A percentile compares a stretch with the other conserved stretches of the same genome.
Conservation (phyloP, 192 early-diverging fungal species). For the Coemansia furcata region DNA sequence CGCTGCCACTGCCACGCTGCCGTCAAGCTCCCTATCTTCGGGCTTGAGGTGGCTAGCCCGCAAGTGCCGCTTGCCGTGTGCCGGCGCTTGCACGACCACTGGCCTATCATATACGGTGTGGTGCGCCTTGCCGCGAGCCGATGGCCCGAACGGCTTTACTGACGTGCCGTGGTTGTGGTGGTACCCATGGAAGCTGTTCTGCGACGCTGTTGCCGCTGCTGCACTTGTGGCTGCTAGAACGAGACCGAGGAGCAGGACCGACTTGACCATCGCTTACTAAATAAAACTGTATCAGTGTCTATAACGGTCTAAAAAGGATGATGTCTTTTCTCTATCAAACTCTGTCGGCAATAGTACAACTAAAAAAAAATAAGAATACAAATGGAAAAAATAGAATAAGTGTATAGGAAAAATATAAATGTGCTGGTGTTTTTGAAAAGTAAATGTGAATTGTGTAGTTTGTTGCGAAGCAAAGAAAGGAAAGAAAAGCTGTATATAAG, state of each 20-base stretch:
- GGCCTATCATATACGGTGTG: conserved; percentile 34
- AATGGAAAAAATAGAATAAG: background rate
- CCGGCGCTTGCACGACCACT: conserved; percentile 19
- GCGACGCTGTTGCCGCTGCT: conserved; percentile 17
- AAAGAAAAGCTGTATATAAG: background rate
- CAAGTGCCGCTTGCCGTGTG: conserved; percentile 22
- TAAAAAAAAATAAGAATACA: background rate
- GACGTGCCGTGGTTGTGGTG: conserved; percentile 35
- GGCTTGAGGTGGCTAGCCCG: conserved; percentile 14
- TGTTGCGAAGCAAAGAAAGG: background rate
- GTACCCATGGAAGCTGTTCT: conserved; percentile 42
- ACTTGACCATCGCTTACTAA: conserved; percentile 36
- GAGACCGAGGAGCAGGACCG: conserved; percentile 26
- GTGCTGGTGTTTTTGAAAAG: background rate
- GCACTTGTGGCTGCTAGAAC: conserved; percentile 16
- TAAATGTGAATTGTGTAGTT: background rate
- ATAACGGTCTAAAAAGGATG: conserved; percentile 24
- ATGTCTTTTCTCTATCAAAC: conserved; percentile 20
- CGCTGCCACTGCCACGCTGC: conserved; percentile 24
- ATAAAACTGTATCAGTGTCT: conserved; percentile 8
- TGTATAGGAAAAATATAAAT: background rate
- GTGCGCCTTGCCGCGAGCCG: conserved; percentile 21
- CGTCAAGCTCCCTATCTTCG: conserved; percentile 25
- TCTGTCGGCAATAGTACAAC: conserved; percentile 6
- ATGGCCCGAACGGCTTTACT: conserved; percentile 44